These are phyloP conservation scores for Rhizopus sp. DNA, from an alignment of 371 early-diverging fungal genomes.

Conservation along the genomic window DNA sequence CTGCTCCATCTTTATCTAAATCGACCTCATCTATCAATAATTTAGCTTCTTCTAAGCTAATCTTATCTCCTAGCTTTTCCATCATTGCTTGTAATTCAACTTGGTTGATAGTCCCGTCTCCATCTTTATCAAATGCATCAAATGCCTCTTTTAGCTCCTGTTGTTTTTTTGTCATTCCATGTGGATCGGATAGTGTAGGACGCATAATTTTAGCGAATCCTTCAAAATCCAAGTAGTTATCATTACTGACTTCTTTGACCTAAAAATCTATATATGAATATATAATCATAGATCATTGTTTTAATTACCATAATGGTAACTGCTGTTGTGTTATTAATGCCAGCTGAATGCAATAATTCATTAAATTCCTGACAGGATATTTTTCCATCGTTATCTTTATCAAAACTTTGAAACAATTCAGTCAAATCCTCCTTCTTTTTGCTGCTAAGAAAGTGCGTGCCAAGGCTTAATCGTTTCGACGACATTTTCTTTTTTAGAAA, in stretches of 20 bases:
- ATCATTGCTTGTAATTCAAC: constrained; percentile 46
- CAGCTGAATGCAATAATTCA: constrained; percentile 36
- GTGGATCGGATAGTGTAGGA: constrained; percentile 40
- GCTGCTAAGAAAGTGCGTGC: constrained; percentile 37
- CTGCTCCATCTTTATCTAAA: constrained; percentile 41
- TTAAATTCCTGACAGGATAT: constrained; percentile 33
- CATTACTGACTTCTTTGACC: not conserved
- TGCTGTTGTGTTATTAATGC: constrained; percentile 17
- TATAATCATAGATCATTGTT: not conserved
- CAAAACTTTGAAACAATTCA: constrained; percentile 42
- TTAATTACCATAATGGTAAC: constrained; percentile 33
- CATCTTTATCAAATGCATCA: constrained; percentile 48
- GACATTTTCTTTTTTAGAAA: constrained; percentile 16
- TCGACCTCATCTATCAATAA: constrained; percentile 47
- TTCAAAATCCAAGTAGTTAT: constrained; percentile 36
- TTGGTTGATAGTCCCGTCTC: constrained; percentile 42
- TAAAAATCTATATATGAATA: not conserved
- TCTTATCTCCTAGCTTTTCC: constrained; percentile 45
- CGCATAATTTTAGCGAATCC: constrained; percentile 46
- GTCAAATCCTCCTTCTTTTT: constrained; percentile 37
- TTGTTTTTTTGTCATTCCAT: constrained; percentile 33
- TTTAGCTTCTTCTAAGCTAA: constrained; percentile 35
- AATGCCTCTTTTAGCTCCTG: constrained; percentile 47
- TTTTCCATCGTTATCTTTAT: constrained; percentile 41
- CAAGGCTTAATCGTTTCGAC: constrained; percentile 39